These are phyloP conservation scores for Phytophthora citricola DNA, from an alignment of 352 stramenopile genomes.

Conservation along the genomic window DNA sequence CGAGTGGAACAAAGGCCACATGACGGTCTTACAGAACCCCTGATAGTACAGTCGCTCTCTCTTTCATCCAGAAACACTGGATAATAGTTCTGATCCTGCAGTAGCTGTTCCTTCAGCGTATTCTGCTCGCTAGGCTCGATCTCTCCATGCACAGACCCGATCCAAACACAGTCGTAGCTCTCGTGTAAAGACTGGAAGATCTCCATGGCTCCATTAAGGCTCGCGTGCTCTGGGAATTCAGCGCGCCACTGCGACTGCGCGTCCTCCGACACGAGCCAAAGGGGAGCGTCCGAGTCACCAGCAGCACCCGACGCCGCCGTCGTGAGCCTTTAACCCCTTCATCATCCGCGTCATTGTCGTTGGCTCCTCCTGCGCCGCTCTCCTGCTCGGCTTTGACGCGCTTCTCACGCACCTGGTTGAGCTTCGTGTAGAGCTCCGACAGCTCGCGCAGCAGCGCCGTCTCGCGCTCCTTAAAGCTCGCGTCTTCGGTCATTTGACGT, in stretches of 20 bases:
- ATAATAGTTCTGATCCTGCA: constrained; percentile 92
- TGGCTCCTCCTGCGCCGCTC: constrained; percentile 24
- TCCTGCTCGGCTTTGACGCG: constrained; percentile 76
- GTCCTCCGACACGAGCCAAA: constrained; percentile 81
- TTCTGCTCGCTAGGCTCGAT: constrained; percentile 84
- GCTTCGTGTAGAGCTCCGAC: constrained; percentile 78
- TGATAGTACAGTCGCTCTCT: constrained; percentile 90
- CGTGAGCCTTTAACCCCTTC: constrained; percentile 39
- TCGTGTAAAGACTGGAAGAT: constrained; percentile 83
- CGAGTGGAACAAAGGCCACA: constrained; percentile 93
- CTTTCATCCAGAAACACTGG: constrained; percentile 90
- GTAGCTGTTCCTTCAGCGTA: constrained; percentile 82
- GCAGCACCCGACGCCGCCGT: constrained; percentile 64
- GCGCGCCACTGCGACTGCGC: constrained; percentile 84
- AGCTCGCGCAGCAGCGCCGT: constrained; percentile 72
- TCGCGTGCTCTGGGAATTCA: constrained; percentile 79
- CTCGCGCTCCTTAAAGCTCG: constrained; percentile 76
- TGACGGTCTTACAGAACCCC: constrained; percentile 91
- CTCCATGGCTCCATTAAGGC: constrained; percentile 76
- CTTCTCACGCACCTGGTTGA: constrained; percentile 86
- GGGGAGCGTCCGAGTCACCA: constrained; percentile 79
- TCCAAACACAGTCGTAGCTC: constrained; percentile 86
- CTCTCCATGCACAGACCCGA: constrained; percentile 82
- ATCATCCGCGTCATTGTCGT: constrained; percentile 36
- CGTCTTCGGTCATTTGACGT: constrained; percentile 18